Conservation (phyloP, 805 yeast species). For the Yamadazyma nakazawae region DNA sequence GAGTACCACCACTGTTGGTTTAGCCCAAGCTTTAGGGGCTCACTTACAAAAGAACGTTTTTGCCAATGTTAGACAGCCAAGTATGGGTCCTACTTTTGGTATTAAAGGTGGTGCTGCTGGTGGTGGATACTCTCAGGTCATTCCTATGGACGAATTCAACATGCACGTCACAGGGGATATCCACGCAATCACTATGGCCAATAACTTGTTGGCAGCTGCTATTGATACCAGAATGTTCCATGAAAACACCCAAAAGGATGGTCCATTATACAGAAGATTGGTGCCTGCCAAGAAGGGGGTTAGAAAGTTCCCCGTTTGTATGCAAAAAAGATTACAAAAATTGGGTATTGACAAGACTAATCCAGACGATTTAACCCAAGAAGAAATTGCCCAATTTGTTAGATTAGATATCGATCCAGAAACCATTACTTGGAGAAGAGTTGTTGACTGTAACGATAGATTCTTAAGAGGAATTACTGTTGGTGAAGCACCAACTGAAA, state of each 20-base stretch:
- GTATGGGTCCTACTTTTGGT: slow-evolving; percentile 88
- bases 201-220: slow-evolving; percentile 79
- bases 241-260: slow-evolving; percentile 64
- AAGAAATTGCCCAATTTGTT: slow-evolving; percentile 62
- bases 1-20: slow-evolving; percentile 79
- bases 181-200: slow-evolving; percentile 81
- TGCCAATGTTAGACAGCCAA: slow-evolving; percentile 84
- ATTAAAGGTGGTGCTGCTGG: slow-evolving; percentile 91
- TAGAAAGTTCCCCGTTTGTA: slow-evolving; percentile 63
- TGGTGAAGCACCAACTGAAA: slow-evolving; percentile 78
- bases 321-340: slow-evolving; percentile 64
- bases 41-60: slow-evolving; percentile 65
- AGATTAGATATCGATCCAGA: slow-evolving; percentile 76
- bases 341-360: slow-evolving; percentile 66
- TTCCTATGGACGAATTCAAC: slow-evolving; percentile 87
- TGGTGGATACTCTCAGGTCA: slow-evolving; percentile 84
- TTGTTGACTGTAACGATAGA: slow-evolving; percentile 81
- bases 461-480: slow-evolving; percentile 73
- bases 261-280: slow-evolving; percentile 67
- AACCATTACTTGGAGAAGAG: slow-evolving; percentile 78
- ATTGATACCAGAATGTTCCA: slow-evolving; percentile 85
- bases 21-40: slow-evolving; percentile 78
- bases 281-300: slow-evolving; percentile 73
- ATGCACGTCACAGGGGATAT: slow-evolving; percentile 85
- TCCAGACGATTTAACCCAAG: slow-evolving; percentile 69